Evolutionary conservation across 345 rosid species (phyloP).

Genomic region (Balakata baccata): DNA sequence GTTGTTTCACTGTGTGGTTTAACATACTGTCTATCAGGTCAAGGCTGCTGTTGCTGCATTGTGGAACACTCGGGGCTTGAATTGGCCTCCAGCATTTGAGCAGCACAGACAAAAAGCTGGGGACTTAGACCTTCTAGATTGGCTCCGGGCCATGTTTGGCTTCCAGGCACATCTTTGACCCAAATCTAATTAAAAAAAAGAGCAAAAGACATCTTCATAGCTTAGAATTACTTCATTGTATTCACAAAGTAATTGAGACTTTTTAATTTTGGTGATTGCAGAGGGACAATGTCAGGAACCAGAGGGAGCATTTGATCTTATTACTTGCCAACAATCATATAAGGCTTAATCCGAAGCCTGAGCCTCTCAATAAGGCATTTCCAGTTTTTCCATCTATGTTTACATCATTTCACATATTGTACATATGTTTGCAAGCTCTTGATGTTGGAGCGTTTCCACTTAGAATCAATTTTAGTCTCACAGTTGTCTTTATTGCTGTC

Average conservation of each 20-base stretch:
- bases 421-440: neutral
- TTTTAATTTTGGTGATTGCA: slow-evolving; percentile 37
- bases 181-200: neutral
- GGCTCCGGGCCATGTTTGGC: slow-evolving; percentile 97
- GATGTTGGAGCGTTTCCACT: slow-evolving; percentile 4
- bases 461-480: no score
- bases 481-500: no score
- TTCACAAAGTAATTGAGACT: slow-evolving; percentile 15
- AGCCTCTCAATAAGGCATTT: slow-evolving; percentile 83
- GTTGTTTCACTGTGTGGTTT: slow-evolving; percentile 14
- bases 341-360: slow-evolving; percentile 83
- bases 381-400: neutral
- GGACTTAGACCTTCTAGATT: slow-evolving; percentile 87
- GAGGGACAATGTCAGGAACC: slow-evolving; percentile 94
- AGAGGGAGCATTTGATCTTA: slow-evolving; percentile 91
- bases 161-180: slow-evolving; percentile 67
- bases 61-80: slow-evolving; percentile 78
- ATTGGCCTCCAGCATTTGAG: slow-evolving; percentile 82
- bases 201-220: neutral
- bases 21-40: slow-evolving; percentile 45
- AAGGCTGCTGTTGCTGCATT: slow-evolving; percentile 95
- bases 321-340: slow-evolving; percentile 80
- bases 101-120: slow-evolving; percentile 83
- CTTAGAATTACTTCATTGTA: slow-evolving; percentile 6
- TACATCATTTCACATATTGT: neutral